phyloP scores from a whole-genome alignment of 176 grass and related monocot species.

The Puccinellia tenuiflora region DNA sequence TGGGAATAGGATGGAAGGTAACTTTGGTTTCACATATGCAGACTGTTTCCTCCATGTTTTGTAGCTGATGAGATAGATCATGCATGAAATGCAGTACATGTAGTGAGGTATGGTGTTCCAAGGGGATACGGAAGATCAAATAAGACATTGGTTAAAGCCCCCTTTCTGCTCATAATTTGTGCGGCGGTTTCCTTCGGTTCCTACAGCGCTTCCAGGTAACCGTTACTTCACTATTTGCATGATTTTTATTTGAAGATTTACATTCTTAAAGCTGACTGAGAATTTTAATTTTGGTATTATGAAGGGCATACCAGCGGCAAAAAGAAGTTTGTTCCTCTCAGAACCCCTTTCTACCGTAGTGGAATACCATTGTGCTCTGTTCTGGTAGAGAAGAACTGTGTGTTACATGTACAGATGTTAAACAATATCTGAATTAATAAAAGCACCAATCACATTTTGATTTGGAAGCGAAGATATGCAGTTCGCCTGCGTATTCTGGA shows the following conservation, averaged over 20 bases:
- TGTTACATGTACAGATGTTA: conserved; percentile 37
- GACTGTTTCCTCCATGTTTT: background rate
- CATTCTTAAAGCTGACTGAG: background rate
- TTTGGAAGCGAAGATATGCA: background rate
- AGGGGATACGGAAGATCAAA: conserved; percentile 38
- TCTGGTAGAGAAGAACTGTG: conserved; percentile 1
- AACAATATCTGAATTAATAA: background rate
- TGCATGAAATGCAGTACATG: conserved; percentile 45
- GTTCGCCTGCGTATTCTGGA: background rate
- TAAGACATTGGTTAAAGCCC: conserved; percentile 50
- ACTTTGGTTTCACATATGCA: background rate
- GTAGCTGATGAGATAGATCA: background rate
- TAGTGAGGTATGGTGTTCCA: conserved; percentile 49
- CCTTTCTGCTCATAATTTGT: conserved; percentile 67
- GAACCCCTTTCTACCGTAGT: conserved; percentile 70
- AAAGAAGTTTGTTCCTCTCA: conserved; percentile 61
- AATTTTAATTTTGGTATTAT: conserved; percentile 24
- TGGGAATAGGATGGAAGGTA: conserved; percentile 51
- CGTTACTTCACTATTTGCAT: background rate
- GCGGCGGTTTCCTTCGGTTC: conserved; percentile 65
- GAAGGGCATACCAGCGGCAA: conserved; percentile 64
- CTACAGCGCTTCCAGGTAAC: conserved; percentile 65
- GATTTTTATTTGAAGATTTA: background rate
- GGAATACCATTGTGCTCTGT: background rate
- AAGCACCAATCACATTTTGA: background rate